phyloP scores from a whole-genome alignment of 441 rosid species.

The Aleurites moluccanus region DNA sequence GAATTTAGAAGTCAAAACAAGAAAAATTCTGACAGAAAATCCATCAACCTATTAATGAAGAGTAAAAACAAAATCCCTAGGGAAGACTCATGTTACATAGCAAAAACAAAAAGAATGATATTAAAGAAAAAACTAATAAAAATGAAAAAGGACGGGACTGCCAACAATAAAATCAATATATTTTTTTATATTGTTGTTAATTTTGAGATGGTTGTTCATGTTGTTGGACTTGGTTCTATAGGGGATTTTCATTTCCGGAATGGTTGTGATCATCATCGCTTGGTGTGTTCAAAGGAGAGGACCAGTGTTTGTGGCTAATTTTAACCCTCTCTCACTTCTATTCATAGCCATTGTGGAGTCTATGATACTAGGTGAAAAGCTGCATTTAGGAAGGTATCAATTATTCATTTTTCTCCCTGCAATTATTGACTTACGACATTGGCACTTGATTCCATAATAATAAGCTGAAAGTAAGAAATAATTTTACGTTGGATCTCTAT shows the following conservation, averaged over 20 bases:
- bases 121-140: no score
- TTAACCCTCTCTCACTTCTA: slow-evolving; percentile 17
- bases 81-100: no score
- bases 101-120: no score
- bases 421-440: neutral
- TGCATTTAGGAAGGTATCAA: slow-evolving; percentile 22
- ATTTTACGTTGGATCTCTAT: neutral
- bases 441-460: neutral
- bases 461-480: neutral
- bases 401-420: neutral
- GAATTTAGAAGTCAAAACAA: no score
- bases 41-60: no score
- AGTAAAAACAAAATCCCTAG: no score
- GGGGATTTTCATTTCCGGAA: slow-evolving; percentile 22
- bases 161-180: no score
- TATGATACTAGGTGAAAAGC: slow-evolving; percentile 16
- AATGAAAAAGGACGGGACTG: no score
- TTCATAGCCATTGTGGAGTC: neutral
- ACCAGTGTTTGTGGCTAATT: slow-evolving; percentile 20
- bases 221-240: neutral
- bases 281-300: slow-evolving; percentile 17
- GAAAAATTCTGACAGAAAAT: no score
- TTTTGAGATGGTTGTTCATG: neutral
- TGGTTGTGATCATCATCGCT: neutral
- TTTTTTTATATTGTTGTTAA: no score